These are phyloP conservation scores for Ormosia emarginata DNA, from an alignment of 306 rosid species.

Conservation along the genomic window DNA sequence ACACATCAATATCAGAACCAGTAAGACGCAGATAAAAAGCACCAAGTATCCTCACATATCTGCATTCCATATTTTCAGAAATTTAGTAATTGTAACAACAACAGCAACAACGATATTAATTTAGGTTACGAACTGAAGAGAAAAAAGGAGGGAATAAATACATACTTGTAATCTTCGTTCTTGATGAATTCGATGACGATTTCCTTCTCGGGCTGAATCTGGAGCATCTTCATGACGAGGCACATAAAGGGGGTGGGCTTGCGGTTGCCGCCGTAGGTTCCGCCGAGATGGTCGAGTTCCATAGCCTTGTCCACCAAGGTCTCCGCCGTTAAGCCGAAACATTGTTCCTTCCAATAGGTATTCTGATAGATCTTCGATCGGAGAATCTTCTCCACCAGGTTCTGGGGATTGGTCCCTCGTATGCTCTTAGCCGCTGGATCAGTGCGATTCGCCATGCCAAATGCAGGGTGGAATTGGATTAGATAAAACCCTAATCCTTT, in stretches of 20 bases:
- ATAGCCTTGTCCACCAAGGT: conserved; percentile 95
- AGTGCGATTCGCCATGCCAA: conserved; percentile 85
- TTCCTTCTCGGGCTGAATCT: conserved; percentile 98
- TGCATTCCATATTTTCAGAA: conserved; percentile 17
- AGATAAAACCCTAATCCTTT: conserved; percentile 23
- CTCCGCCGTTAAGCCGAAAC: conserved; percentile 96
- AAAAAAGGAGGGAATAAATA: neutral
- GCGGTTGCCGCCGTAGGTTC: conserved; percentile 88
- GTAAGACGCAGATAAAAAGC: conserved; percentile 93
- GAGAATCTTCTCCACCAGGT: conserved; percentile 87
- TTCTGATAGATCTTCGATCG: conserved; percentile 94
- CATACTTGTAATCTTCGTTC: conserved; percentile 93
- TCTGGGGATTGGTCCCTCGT: conserved; percentile 94
- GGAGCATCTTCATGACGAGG: conserved; percentile 96
- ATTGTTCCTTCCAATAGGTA: conserved; percentile 96
- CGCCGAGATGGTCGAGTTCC: conserved; percentile 97
- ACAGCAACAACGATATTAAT: too few species aligned
- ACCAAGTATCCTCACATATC: conserved; percentile 90
- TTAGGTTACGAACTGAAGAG: neutral
- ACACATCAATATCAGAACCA: conserved; percentile 79
- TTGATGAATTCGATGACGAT: conserved; percentile 92
- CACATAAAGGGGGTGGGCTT: conserved; percentile 96
- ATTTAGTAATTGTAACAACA: too few species aligned
- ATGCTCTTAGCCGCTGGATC: conserved; percentile 95
- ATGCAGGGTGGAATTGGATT: neutral